Conservation (phyloP, 2,329 filamentous ascomycete species). For the Calonectria leucothoes region DNA sequence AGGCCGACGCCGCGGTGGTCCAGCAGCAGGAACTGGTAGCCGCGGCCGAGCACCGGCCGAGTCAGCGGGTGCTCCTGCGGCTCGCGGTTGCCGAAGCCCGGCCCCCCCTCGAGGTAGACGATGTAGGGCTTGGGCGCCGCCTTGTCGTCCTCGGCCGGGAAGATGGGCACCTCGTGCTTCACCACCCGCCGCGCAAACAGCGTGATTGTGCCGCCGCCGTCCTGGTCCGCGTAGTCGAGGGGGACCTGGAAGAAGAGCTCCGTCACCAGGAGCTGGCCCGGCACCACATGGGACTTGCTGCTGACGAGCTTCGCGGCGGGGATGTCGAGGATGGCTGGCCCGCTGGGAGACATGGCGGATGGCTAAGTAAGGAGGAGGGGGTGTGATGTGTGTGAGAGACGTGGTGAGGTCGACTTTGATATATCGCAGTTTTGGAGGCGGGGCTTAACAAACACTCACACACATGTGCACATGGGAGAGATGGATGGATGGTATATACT, state of each 20-base stretch:
- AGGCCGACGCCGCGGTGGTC: constrained; percentile 92
- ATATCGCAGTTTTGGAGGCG: constrained; percentile 22
- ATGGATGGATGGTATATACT: constrained; percentile 1
- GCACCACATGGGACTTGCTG: constrained; percentile 56
- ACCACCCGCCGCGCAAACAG: constrained; percentile 83
- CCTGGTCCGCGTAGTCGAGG: constrained; percentile 76
- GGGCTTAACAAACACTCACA: constrained; percentile 29
- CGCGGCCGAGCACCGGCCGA: constrained; percentile 77
- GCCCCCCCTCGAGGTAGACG: constrained; percentile 87
- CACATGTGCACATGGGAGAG: too few species aligned
- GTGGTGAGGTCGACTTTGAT: constrained; percentile 13
- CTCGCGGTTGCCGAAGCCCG: constrained; percentile 79
- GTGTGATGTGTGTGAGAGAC: too few species aligned
- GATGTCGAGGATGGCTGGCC: constrained; percentile 40
- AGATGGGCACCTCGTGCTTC: constrained; percentile 73
- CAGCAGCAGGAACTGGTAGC: constrained; percentile 88
- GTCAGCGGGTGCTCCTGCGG: constrained; percentile 81
- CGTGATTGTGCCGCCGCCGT: constrained; percentile 70
- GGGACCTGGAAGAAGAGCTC: constrained; percentile 92
- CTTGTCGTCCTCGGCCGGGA: constrained; percentile 51
- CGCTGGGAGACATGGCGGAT: constrained; percentile 16
- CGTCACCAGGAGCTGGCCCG: constrained; percentile 78
- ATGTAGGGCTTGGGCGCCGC: constrained; percentile 64
- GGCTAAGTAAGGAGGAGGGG: constrained; percentile 16
- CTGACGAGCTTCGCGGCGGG: constrained; percentile 53